A percentile compares a stretch with the other conserved stretches of the same genome.
Evolutionary conservation across 345 rosid species (phyloP).

Genomic region (Syzygium oleosum): DNA sequence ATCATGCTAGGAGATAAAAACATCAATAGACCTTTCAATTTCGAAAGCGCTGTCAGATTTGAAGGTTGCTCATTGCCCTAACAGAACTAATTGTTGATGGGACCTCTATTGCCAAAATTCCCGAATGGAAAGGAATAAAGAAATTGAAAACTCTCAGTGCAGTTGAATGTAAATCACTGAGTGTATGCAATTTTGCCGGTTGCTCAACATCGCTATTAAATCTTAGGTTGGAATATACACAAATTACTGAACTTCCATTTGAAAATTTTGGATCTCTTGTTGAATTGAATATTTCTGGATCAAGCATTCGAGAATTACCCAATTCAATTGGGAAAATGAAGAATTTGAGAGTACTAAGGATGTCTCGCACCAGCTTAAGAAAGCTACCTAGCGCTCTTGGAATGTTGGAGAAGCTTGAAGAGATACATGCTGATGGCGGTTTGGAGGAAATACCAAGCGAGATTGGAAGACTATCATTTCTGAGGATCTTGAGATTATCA

Average conservation of each 20-base stretch:
- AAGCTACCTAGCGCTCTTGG: not conserved
- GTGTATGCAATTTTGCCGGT: not conserved
- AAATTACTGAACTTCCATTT: not conserved
- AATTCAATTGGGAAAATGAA: not conserved
- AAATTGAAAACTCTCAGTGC: not conserved
- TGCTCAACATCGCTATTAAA: not conserved
- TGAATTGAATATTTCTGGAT: rapidly evolving
- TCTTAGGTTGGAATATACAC: rapidly evolving
- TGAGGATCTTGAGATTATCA: too few relatives aligned
- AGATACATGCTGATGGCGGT: rapidly evolving
- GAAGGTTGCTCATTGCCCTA: rapidly evolving
- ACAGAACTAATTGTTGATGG: not conserved
- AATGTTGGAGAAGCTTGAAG: not conserved
- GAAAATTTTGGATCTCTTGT: not conserved
- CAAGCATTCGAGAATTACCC: not conserved
- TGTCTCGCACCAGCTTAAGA: rapidly evolving
- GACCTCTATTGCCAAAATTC: not conserved
- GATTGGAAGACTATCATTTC: too few relatives aligned
- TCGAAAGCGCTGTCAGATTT: rapidly evolving
- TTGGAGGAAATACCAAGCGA: not conserved
- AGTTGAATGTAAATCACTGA: rapidly evolving
- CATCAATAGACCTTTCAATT: not conserved
- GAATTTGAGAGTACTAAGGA: not conserved
- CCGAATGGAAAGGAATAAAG: not conserved
- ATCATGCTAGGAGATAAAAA: not conserved